A percentile compares a stretch with the other conserved stretches of the same genome.
These are phyloP conservation scores for Populus hybrid DNA, from an alignment of 441 rosid genomes.

Conservation along the genomic window DNA sequence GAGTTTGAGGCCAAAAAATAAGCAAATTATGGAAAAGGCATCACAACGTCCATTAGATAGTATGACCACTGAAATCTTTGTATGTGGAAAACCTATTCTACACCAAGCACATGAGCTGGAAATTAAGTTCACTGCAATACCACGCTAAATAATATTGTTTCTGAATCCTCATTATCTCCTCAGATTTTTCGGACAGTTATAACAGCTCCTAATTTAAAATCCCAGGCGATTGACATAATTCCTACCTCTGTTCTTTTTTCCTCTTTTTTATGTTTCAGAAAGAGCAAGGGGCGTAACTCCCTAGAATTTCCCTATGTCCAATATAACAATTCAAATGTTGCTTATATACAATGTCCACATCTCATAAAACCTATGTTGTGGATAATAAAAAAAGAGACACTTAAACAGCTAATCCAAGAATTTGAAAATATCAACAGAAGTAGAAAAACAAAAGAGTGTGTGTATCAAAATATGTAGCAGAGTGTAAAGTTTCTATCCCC, in stretches of 20 bases:
- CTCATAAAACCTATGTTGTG: too few species aligned
- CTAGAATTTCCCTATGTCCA: background rate
- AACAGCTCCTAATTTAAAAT: background rate
- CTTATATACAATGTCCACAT: background rate
- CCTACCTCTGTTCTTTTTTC: background rate
- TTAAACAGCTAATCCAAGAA: too few species aligned
- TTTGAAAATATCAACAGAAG: too few species aligned
- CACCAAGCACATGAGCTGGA: background rate
- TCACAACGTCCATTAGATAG: background rate
- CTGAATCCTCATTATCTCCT: too few species aligned
- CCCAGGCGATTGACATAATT: background rate
- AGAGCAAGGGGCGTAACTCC: background rate
- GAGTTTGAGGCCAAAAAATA: constrained; percentile 9
- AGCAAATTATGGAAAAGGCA: background rate
- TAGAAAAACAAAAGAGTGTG: too few species aligned
- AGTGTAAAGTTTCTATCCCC: background rate
- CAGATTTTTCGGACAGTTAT: too few species aligned
- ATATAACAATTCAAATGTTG: background rate
- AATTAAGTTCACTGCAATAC: background rate
- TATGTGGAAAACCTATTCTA: too few species aligned
- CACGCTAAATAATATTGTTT: background rate
- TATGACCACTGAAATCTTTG: background rate
- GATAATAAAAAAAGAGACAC: too few species aligned
- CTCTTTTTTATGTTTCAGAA: background rate
- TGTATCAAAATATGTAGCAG: background rate